Base-by-base conservation (phyloP, 176 grass and related monocot species). In the Carex pumila region DNA sequence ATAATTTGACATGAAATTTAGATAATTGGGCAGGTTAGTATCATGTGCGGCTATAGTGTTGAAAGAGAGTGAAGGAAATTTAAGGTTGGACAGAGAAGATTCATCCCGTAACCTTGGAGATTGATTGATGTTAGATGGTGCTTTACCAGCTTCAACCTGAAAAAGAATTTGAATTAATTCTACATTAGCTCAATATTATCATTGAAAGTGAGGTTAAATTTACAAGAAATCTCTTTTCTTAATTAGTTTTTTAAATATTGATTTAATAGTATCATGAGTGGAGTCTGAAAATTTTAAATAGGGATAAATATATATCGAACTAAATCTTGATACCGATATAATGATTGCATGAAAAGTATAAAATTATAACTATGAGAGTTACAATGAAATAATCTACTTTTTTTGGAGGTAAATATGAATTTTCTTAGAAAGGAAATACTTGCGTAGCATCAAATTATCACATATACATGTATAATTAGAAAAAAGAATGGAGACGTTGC, bases 91-190 rank as follows among this genome's bases (percentile, higher is more conserved):
- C 22, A 79, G 61, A 0, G 80, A 71, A 15, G 79, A 39, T 56
- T 52, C 63, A 54, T 87, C 41, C 36, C 31, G 84, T 41, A 80
- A 73, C 1, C 30, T 86, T 55, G 67, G 21, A 39, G 67, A 88
- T 45, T 62, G 63, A 69, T 25, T 73, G 68, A 50, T 57, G 31
- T 49, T 37, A 74, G 78, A 4, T 67, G 85, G 86, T 88, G 66
- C 78, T 21, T 85, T 81, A 17, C 73, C 64, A 76, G 71, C 66
- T 31, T 90, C 84, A 19, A 86, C 88, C 94, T 97, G 86, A 86
- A 49, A 73, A 80, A 49, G 6, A 13, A 45, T 30, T 70, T 32
- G 8, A 31, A 60, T 54, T 29, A 31, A 60, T 54, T 29, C 29
- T 3, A 43, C 12, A 76, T 14, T 59, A n/a, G 3, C 60, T 63